phyloP scores from a whole-genome alignment of 768 basidiomycete species.

The Tricholoma matsutake region DNA sequence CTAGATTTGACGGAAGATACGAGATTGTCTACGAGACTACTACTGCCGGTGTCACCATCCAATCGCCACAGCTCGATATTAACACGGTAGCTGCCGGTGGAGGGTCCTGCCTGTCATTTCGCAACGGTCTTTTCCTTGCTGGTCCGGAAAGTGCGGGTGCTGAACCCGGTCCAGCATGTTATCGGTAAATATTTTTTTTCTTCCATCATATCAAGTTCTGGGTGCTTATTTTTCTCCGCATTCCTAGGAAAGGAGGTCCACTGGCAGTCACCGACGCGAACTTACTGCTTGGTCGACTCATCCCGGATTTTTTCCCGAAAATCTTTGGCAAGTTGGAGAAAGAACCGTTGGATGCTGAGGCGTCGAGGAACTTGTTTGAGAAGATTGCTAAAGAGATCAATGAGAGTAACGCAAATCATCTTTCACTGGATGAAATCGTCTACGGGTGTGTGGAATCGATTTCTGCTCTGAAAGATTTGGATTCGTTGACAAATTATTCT shows the following conservation, averaged over 20 bases:
- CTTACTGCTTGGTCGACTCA: slow-evolving; percentile 80
- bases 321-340: slow-evolving; percentile 91
- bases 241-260: slow-evolving; percentile 79
- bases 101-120: slow-evolving; percentile 84
- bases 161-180: slow-evolving; percentile 90
- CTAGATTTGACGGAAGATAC: slow-evolving; percentile 86
- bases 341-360: slow-evolving; percentile 76
- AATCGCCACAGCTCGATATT: slow-evolving; percentile 91
- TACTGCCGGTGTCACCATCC: slow-evolving; percentile 90
- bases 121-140: slow-evolving; percentile 86
- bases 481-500: neutral
- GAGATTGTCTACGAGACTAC: slow-evolving; percentile 95
- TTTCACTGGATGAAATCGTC: slow-evolving; percentile 79
- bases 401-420: slow-evolving; percentile 49
- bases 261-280: slow-evolving; percentile 94
- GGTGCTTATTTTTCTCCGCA: neutral
- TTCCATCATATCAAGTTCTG: neutral
- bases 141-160: slow-evolving; percentile 95
- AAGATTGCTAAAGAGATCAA: slow-evolving; percentile 71
- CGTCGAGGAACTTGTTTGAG: slow-evolving; percentile 66
- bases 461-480: neutral
- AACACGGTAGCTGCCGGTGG: slow-evolving; percentile 97
- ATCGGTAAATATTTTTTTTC: slow-evolving; percentile 48
- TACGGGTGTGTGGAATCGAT: slow-evolving; percentile 58
- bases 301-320: slow-evolving; percentile 91